phyloP scores from a whole-genome alignment of 2,329 filamentous ascomycete species.

The Aphanocladium album region DNA sequence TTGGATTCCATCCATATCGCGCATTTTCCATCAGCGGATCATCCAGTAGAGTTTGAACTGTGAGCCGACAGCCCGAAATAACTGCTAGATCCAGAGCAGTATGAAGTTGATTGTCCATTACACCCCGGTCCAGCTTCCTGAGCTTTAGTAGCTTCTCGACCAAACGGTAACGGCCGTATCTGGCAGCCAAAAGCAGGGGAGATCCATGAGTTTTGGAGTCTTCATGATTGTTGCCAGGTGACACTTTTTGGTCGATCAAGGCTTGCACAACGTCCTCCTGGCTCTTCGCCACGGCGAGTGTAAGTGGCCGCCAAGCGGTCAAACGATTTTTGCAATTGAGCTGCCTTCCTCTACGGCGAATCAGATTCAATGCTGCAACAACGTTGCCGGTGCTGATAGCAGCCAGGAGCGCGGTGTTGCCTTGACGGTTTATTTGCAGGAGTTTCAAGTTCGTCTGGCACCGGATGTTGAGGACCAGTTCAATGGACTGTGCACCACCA shows the following conservation, averaged over 20 bases:
- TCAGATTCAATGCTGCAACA: background rate
- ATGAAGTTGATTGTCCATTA: no score
- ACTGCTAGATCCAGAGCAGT: no score
- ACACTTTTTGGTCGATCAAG: background rate
- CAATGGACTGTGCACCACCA: background rate
- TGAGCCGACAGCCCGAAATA: no score
- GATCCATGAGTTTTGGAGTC: no score
- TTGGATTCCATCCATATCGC: no score
- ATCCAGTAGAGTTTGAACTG: no score
- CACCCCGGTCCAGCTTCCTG: no score
- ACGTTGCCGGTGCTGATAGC: background rate
- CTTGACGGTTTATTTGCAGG: background rate
- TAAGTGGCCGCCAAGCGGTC: background rate
- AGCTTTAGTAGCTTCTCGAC: no score
- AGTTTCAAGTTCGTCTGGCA: background rate
- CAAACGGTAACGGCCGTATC: no score
- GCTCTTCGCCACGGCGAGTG: background rate
- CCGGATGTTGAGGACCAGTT: background rate
- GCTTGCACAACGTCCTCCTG: background rate
- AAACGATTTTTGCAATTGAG: background rate
- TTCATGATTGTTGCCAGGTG: no score
- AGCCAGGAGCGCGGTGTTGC: background rate
- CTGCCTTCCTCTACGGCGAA: background rate
- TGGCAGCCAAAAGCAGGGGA: no score
- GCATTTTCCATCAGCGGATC: no score